These are phyloP conservation scores for Spatholobus suberectus DNA, from an alignment of 306 rosid genomes.

Conservation along the genomic window DNA sequence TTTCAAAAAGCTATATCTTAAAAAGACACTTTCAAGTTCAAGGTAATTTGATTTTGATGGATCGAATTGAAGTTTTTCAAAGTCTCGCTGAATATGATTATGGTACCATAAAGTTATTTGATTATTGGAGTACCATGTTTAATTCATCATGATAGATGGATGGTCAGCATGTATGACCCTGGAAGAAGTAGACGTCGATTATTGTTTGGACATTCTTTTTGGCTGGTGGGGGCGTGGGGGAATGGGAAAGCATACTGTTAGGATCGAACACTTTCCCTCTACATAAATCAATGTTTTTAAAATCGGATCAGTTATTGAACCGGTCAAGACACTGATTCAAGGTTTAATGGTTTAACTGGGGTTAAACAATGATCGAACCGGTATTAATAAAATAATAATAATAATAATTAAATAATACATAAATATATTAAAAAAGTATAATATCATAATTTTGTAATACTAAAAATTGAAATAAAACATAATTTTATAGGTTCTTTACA, in stretches of 20 bases:
- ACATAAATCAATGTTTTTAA: no score
- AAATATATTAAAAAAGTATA: no score
- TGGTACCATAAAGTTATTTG: slow-evolving; percentile 15
- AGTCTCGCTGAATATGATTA: neutral
- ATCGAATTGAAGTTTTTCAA: neutral
- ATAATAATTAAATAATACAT: no score
- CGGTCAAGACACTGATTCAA: no score
- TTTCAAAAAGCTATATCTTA: neutral
- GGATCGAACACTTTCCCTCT: no score
- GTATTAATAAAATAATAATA: no score
- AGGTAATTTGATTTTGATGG: neutral
- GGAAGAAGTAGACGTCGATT: neutral
- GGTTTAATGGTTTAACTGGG: no score
- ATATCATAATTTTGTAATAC: no score
- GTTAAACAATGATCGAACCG: no score
- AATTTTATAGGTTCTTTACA: no score
- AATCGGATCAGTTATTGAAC: no score
- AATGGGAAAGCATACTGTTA: neutral
- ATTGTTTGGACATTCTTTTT: neutral
- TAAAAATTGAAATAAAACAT: no score
- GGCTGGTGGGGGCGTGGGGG: neutral
- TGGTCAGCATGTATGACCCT: neutral
- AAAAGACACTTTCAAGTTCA: neutral
- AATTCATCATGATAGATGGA: neutral
- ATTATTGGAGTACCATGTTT: slow-evolving; percentile 23